phyloP scores from a whole-genome alignment of 2,329 filamentous ascomycete genomes.

The Pestalotiopsis sp. region DNA sequence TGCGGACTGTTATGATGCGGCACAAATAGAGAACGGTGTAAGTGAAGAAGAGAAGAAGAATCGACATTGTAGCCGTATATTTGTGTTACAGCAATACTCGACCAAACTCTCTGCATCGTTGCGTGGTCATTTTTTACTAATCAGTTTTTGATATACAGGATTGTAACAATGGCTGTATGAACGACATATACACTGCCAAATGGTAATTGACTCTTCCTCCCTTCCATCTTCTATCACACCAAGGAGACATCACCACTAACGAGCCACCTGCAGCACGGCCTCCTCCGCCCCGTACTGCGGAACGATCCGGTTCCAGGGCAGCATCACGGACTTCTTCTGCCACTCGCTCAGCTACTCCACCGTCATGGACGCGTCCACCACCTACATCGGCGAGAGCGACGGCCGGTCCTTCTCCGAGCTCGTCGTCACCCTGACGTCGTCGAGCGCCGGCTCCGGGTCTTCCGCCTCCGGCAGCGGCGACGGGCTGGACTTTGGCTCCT shows the following conservation, averaged over 20 bases:
- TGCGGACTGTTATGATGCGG: constrained; percentile 42
- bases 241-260: constrained; percentile 18
- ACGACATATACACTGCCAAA: constrained; percentile 46
- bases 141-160: neutral
- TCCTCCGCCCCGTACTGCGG: constrained; percentile 43
- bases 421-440: constrained; percentile 19
- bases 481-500: neutral
- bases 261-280: constrained; percentile 36
- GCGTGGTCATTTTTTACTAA: neutral
- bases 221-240: too few species aligned
- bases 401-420: constrained; percentile 31
- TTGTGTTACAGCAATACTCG: too few species aligned
- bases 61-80: too few species aligned
- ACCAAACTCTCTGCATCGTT: too few species aligned
- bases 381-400: constrained; percentile 40
- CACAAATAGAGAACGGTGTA: constrained; percentile 34
- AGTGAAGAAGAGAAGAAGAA: neutral
- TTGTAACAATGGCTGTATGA: constrained; percentile 44
- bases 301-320: constrained; percentile 44
- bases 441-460: neutral
- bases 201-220: constrained; percentile 39
- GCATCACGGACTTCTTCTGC: constrained; percentile 50
- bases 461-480: neutral
- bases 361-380: constrained; percentile 41
- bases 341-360: constrained; percentile 35